These are phyloP conservation scores for Wallacemonas sp. DNA, from an alignment of 208 protist species.

Conservation along the genomic window DNA sequence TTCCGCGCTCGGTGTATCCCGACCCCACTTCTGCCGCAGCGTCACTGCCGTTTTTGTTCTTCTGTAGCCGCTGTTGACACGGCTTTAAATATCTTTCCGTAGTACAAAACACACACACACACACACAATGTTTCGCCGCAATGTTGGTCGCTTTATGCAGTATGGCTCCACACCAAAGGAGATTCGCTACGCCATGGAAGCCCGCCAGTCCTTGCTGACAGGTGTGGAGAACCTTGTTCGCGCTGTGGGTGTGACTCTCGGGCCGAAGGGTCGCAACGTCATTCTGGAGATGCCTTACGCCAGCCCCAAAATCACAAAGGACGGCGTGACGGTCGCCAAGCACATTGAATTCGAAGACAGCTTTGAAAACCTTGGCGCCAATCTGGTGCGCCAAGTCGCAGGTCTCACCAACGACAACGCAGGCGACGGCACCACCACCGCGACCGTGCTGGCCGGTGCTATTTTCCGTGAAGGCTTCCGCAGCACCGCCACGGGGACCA, in stretches of 20 bases:
- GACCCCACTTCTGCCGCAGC: not conserved
- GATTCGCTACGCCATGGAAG: constrained; percentile 96
- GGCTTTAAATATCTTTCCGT: no score
- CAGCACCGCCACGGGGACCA: constrained; percentile 98
- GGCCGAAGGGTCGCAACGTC: constrained; percentile 99
- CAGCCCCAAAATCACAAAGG: constrained; percentile 99
- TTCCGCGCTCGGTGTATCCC: no score
- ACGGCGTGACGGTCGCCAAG: constrained; percentile 99
- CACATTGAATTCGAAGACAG: constrained; percentile 98
- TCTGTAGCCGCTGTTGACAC: no score
- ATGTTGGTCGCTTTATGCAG: constrained; percentile 38
- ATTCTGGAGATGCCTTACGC: constrained; percentile 98
- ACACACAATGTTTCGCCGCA: constrained; percentile 41
- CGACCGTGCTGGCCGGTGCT: constrained; percentile 97
- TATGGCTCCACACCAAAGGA: constrained; percentile 95
- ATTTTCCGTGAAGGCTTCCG: constrained; percentile 99
- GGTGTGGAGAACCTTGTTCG: constrained; percentile 97
- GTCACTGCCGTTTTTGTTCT: not conserved
- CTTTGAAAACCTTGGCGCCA: constrained; percentile 98
- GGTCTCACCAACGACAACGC: constrained; percentile 98
- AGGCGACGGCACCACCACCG: constrained; percentile 99
- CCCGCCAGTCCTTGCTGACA: constrained; percentile 89
- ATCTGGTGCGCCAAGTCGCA: constrained; percentile 95
- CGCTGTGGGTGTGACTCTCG: constrained; percentile 97
- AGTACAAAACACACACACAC: not conserved